These are phyloP conservation scores for Leccinum obscurum DNA, from an alignment of 768 basidiomycete species.

Conservation along the genomic window DNA sequence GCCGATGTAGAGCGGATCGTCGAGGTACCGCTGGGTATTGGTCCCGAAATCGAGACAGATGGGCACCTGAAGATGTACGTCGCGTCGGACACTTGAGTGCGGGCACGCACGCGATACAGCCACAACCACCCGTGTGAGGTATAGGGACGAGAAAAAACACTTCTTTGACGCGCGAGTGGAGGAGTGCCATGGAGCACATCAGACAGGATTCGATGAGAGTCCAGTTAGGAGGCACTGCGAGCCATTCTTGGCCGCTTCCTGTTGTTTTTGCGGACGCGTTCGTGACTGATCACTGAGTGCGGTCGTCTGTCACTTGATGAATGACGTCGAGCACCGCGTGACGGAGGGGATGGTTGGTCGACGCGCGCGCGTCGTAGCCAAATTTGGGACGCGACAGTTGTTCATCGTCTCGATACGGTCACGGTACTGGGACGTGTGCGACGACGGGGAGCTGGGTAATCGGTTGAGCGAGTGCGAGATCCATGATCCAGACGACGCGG, in stretches of 20 bases:
- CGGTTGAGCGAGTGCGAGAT: background rate
- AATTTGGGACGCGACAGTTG: constrained; percentile 40
- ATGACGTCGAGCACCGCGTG: constrained; percentile 84
- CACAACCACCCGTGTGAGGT: constrained; percentile 83
- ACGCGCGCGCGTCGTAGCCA: constrained; percentile 69
- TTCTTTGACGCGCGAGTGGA: constrained; percentile 93
- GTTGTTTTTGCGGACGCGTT: constrained; percentile 1
- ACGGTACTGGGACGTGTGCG: constrained; percentile 58
- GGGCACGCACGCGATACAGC: constrained; percentile 73
- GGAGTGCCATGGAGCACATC: constrained; percentile 95
- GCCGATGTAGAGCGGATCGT: constrained; percentile 78
- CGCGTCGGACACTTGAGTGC: constrained; percentile 47
- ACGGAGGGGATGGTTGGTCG: constrained; percentile 73
- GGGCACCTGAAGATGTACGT: constrained; percentile 41
- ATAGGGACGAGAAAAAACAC: constrained; percentile 75
- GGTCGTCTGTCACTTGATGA: constrained; percentile 60
- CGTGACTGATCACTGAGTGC: constrained; percentile 29
- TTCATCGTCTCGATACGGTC: constrained; percentile 39
- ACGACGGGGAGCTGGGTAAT: constrained; percentile 67
- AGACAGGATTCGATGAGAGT: constrained; percentile 91
- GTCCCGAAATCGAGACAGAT: constrained; percentile 77
- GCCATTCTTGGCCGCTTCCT: constrained; percentile 49
- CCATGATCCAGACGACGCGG: background rate
- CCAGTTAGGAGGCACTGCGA: constrained; percentile 87
- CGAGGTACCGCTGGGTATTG: constrained; percentile 62